Evolutionary conservation across 192 early-diverging fungal species (phyloP).

Genomic region (Linnemannia elongata): DNA sequence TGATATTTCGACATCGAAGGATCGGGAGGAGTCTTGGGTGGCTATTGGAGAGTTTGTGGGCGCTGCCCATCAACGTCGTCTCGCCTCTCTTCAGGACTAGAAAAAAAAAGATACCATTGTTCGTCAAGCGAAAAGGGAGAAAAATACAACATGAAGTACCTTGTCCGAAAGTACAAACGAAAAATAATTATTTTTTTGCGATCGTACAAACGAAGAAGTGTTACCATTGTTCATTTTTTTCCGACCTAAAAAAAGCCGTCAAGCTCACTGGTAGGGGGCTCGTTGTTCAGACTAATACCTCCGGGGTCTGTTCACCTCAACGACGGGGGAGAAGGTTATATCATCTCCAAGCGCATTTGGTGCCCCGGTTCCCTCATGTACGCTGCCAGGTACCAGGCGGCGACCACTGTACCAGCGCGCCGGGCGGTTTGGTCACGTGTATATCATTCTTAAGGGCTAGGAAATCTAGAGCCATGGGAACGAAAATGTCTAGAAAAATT

Average conservation of each 20-base stretch:
- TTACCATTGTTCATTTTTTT: too few species aligned
- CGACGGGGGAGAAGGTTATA: too few species aligned
- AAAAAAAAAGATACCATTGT: background rate
- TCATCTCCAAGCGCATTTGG: too few species aligned
- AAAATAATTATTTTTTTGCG: background rate
- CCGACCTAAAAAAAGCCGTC: too few species aligned
- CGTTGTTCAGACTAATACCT: too few species aligned
- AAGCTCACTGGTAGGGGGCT: too few species aligned
- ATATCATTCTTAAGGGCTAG: background rate
- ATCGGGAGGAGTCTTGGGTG: constrained; percentile 6
- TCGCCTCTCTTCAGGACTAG: background rate
- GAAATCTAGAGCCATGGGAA: background rate
- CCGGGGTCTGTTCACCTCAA: too few species aligned
- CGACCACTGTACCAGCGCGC: too few species aligned
- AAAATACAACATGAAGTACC: background rate
- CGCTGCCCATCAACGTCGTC: background rate
- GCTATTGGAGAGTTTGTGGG: constrained; percentile 23
- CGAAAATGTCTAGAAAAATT: background rate
- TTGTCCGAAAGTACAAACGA: background rate
- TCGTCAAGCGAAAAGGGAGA: too few species aligned
- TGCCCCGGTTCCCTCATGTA: too few species aligned
- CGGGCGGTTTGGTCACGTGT: background rate
- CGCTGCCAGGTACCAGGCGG: too few species aligned
- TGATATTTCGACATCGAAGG: constrained; percentile 22
- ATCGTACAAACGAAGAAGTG: too few species aligned